These are phyloP conservation scores for Apiospora koreana DNA, from an alignment of 2,329 filamentous ascomycete genomes.

Conservation along the genomic window DNA sequence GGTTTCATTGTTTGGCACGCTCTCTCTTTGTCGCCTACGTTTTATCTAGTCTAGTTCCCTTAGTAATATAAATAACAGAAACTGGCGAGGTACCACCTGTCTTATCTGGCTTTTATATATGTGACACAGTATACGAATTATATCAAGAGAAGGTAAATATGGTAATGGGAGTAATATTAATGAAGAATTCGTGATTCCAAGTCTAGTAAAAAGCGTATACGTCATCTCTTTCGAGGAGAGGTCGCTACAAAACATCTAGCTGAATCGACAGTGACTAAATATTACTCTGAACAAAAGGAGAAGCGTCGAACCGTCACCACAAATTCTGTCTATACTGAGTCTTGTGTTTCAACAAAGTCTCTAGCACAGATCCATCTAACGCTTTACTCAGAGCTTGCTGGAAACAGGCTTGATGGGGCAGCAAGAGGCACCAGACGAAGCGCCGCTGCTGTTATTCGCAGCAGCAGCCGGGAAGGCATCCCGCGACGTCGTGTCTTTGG, in stretches of 20 bases:
- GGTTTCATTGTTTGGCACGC: neutral
- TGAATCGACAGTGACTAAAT: too few species aligned
- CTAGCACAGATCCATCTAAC: neutral
- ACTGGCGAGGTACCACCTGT: neutral
- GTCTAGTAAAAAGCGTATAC: too few species aligned
- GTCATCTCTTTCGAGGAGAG: too few species aligned
- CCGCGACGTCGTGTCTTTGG: slow-evolving; percentile 11
- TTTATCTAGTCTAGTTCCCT: neutral
- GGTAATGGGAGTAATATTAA: too few species aligned
- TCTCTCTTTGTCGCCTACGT: neutral
- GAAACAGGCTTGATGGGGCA: neutral
- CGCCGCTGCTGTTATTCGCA: neutral
- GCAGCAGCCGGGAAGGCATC: neutral
- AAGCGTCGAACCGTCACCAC: too few species aligned
- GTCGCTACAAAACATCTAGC: too few species aligned
- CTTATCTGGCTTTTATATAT: neutral
- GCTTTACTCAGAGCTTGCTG: neutral
- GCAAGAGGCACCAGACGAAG: neutral
- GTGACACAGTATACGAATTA: neutral
- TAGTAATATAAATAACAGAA: neutral
- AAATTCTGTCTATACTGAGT: too few species aligned
- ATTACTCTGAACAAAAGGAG: too few species aligned
- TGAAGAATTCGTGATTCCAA: too few species aligned
- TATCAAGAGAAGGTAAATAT: too few species aligned
- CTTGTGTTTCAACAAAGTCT: neutral